These are phyloP conservation scores for Candida anutae DNA, from an alignment of 1,139 yeast genomes.

Conservation along the genomic window DNA sequence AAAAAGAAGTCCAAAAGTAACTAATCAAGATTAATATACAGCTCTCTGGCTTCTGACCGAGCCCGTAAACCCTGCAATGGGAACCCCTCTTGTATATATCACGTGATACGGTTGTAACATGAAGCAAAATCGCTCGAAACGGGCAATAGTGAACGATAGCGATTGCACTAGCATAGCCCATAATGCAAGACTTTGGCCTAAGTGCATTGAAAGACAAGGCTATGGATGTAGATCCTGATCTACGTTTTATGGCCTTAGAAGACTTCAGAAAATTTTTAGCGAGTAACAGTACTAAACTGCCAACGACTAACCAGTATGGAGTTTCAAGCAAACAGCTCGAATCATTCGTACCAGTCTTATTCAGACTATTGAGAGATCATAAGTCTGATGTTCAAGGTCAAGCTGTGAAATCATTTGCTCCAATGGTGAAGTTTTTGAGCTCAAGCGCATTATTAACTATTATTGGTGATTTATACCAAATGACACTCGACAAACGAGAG, in stretches of 20 bases:
- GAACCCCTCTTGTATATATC: no score
- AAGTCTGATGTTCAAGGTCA: slow-evolving; percentile 76
- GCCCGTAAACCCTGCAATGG: no score
- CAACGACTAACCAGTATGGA: slow-evolving; percentile 1
- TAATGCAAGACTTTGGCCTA: slow-evolving; percentile 14
- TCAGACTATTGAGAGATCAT: slow-evolving; percentile 51
- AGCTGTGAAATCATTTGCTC: slow-evolving; percentile 55
- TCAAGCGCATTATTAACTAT: slow-evolving; percentile 17
- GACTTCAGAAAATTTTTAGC: slow-evolving; percentile 52
- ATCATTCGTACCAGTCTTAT: slow-evolving; percentile 40
- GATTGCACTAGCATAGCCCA: no score
- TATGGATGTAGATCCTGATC: slow-evolving; percentile 70
- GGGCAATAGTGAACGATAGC: no score
- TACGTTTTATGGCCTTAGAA: slow-evolving; percentile 79
- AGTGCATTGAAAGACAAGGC: slow-evolving; percentile 38
- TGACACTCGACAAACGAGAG: slow-evolving; percentile 13
- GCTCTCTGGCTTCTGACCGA: no score
- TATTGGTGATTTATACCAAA: slow-evolving; percentile 19
- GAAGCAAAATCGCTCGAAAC: no score
- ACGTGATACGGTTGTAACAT: no score
- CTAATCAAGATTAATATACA: no score
- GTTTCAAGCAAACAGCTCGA: slow-evolving; percentile 14
- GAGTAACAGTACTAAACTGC: slow-evolving; percentile 7
- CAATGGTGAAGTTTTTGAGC: slow-evolving; percentile 24
- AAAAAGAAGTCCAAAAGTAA: slow-evolving; percentile 5